Evolutionary conservation across 129 eudicot genomes (phyloP).

Genomic region (Centaurea solstitialis): DNA sequence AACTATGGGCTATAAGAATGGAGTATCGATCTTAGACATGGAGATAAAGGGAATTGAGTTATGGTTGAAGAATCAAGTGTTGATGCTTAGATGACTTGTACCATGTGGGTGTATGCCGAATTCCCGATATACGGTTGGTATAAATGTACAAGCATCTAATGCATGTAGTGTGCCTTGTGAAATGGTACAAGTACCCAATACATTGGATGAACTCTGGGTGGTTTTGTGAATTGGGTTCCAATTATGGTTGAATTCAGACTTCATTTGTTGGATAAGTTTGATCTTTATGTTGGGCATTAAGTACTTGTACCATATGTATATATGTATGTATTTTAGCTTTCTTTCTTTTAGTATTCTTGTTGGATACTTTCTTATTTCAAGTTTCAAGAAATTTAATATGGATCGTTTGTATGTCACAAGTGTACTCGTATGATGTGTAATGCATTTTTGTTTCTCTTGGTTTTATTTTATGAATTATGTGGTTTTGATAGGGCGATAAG

Average conservation of each 20-base stretch:
- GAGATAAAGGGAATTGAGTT: slow-evolving; percentile 33
- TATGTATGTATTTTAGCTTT: slow-evolving; percentile 8
- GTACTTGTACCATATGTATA: slow-evolving; percentile 22
- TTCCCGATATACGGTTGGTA: slow-evolving; percentile 26
- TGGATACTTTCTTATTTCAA: not conserved
- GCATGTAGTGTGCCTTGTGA: slow-evolving; percentile 17
- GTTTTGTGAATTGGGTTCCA: not conserved
- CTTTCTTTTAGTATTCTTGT: too few relatives aligned
- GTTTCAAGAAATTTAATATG: too few relatives aligned
- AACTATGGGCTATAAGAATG: slow-evolving; percentile 80
- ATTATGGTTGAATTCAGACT: slow-evolving; percentile 21
- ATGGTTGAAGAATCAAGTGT: not conserved
- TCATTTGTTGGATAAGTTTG: slow-evolving; percentile 12
- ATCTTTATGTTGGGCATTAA: not conserved
- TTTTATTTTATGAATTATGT: too few relatives aligned
- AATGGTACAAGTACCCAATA: slow-evolving; percentile 7
- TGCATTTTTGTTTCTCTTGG: too few relatives aligned
- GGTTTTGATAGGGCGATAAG: too few relatives aligned
- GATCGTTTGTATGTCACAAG: too few relatives aligned
- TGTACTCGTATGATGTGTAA: too few relatives aligned
- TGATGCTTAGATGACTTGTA: slow-evolving; percentile 32
- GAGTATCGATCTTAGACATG: slow-evolving; percentile 59
- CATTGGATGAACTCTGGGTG: not conserved
- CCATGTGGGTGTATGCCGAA: slow-evolving; percentile 21
- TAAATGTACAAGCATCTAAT: slow-evolving; percentile 26